Evolutionary conservation across 2,329 filamentous ascomycete genomes (phyloP).

Genomic region (Pyricularia sp.): DNA sequence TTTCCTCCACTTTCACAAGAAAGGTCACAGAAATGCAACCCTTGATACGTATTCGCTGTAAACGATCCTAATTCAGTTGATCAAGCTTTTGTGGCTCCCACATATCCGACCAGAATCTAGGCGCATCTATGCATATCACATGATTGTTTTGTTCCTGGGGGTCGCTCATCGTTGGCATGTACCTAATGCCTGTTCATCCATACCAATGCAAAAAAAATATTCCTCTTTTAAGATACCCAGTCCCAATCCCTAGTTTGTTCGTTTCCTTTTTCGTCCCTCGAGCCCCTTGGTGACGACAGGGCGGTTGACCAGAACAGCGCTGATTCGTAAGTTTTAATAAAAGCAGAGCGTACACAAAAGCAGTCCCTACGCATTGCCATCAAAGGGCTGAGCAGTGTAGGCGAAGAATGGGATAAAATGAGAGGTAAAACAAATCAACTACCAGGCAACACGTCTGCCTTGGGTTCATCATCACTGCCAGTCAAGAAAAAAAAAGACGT

Average conservation of each 20-base stretch:
- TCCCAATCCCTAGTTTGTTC: not conserved
- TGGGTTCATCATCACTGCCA: not conserved
- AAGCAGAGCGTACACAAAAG: not conserved
- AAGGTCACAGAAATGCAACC: not conserved
- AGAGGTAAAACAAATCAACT: not conserved
- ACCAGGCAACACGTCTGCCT: not conserved
- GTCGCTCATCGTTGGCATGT: not conserved
- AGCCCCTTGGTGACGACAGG: not conserved
- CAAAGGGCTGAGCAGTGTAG: not conserved
- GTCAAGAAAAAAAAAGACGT: not conserved
- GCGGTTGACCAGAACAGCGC: not conserved
- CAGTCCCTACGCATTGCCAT: not conserved
- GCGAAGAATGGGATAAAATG: not conserved
- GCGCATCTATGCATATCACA: not conserved
- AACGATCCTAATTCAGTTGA: not conserved
- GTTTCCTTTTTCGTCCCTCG: not conserved
- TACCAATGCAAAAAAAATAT: not conserved
- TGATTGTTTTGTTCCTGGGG: not conserved
- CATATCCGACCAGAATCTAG: not conserved
- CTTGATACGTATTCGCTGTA: not conserved
- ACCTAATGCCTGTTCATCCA: not conserved
- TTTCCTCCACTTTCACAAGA: not conserved
- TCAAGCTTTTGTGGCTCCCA: not conserved
- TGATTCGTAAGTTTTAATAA: not conserved
- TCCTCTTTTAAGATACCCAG: not conserved